Evolutionary conservation across 2,329 filamentous ascomycete species (phyloP).

Genomic region (Clarireedia hainanense): DNA sequence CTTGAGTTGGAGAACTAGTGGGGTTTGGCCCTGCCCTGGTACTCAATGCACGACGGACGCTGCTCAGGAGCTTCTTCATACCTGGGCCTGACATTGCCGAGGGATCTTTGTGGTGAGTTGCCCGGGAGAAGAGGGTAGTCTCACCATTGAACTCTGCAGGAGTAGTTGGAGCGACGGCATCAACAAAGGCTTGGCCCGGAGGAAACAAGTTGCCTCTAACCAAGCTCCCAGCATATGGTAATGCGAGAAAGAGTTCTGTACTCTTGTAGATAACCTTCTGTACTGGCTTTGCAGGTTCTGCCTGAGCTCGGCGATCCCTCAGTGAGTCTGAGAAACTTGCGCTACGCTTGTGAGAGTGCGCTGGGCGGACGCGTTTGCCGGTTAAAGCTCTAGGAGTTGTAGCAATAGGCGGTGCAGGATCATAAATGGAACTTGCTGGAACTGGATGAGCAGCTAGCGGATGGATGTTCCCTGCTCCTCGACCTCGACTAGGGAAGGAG

Average conservation of each 20-base stretch:
- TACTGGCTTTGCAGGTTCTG: conserved; percentile 33
- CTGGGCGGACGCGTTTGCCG: conserved; percentile 51
- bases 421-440: conserved; percentile 41
- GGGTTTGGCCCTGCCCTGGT: conserved; percentile 32
- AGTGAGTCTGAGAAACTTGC: conserved; percentile 82
- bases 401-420: conserved; percentile 43
- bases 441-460: conserved; percentile 48
- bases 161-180: conserved; percentile 49
- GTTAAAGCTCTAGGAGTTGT: conserved; percentile 49
- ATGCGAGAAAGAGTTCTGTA: conserved; percentile 50
- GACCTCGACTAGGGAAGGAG: conserved; percentile 50
- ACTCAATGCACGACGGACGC: conserved; percentile 74
- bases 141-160: conserved; percentile 39
- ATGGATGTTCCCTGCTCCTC: conserved; percentile 36
- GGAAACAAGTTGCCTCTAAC: conserved; percentile 81
- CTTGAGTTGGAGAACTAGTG: conserved; percentile 29
- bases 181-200: conserved; percentile 73
- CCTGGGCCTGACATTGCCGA: conserved; percentile 62
- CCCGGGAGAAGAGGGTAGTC: conserved; percentile 42
- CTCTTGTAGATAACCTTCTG: conserved; percentile 46
- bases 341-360: conserved; percentile 67
- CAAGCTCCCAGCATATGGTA: conserved; percentile 71
- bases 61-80: conserved; percentile 80
- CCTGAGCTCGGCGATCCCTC: conserved; percentile 50
- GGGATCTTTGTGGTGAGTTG: conserved; percentile 38